Evolutionary conservation across 352 stramenopile species (phyloP).

Genomic region (Phytophthora agathidicida): DNA sequence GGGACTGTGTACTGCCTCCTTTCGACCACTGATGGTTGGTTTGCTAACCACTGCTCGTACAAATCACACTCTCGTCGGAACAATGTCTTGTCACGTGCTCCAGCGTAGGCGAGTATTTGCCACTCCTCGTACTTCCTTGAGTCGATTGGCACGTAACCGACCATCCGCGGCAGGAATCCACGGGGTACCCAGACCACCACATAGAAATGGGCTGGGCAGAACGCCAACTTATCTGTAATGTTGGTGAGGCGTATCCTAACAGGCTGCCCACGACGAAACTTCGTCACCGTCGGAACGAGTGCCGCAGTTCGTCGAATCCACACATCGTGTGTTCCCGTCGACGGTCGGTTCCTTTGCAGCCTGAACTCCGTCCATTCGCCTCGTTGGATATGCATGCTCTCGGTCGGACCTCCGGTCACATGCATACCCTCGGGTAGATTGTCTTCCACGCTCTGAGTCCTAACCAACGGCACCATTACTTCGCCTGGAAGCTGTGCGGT

Average conservation of each 20-base stretch:
- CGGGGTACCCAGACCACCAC: neutral
- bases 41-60: neutral
- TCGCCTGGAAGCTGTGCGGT: too few relatives aligned
- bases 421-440: too few relatives aligned
- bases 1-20: neutral
- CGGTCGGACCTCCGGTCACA: too few relatives aligned
- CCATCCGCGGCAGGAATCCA: neutral
- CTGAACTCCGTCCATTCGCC: conserved; percentile 5
- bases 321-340: neutral
- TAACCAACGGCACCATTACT: too few relatives aligned
- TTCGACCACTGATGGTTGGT: too few relatives aligned
- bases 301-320: neutral
- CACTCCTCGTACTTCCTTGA: conserved; percentile 1
- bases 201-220: neutral
- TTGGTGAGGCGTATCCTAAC: neutral
- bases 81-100: neutral
- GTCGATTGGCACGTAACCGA: neutral
- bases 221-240: neutral
- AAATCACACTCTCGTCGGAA: neutral
- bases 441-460: too few relatives aligned
- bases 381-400: neutral
- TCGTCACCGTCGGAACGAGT: neutral
- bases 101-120: conserved; percentile 1
- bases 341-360: too few relatives aligned
- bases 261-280: neutral